phyloP scores from a whole-genome alignment of 2,329 filamentous ascomycete genomes.

The Penicillium sp. region DNA sequence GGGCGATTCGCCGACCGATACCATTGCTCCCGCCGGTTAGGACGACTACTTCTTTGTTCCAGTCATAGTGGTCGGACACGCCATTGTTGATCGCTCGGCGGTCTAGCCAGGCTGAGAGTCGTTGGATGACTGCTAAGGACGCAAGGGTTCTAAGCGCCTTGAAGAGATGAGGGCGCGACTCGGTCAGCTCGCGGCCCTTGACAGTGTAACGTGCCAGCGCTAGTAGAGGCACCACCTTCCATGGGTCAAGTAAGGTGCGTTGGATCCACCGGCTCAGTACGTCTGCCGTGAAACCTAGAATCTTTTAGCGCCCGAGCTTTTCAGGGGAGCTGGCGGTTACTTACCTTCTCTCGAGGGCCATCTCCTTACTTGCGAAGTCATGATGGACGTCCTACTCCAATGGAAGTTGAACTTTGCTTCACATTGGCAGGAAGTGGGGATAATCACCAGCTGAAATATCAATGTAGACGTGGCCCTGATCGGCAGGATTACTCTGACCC shows the following conservation, averaged over 20 bases:
- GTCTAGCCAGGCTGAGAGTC: conserved; percentile 55
- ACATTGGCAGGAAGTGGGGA: neutral
- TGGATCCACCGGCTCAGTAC: conserved; percentile 59
- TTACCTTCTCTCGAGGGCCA: conserved; percentile 38
- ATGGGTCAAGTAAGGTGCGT: conserved; percentile 64
- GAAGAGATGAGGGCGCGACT: conserved; percentile 54
- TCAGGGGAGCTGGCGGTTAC: neutral
- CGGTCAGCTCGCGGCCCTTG: conserved; percentile 56
- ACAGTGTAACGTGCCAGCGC: conserved; percentile 65
- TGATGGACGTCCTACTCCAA: neutral
- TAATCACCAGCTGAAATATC: neutral
- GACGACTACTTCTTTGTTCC: conserved; percentile 68
- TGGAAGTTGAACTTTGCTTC: neutral
- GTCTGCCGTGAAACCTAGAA: conserved; percentile 57
- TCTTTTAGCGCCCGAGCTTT: neutral
- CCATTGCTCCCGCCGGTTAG: conserved; percentile 74
- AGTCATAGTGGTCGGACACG: conserved; percentile 43
- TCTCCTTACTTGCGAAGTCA: conserved; percentile 14
- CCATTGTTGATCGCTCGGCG: conserved; percentile 50
- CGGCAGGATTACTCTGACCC: neutral
- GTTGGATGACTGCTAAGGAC: conserved; percentile 52
- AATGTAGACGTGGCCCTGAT: neutral
- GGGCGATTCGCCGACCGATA: conserved; percentile 68
- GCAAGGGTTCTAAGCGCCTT: conserved; percentile 56
- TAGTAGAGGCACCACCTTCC: conserved; percentile 63